Evolutionary conservation across 805 yeast genomes (phyloP).

Genomic region (Crinitomyces ghanaensis): DNA sequence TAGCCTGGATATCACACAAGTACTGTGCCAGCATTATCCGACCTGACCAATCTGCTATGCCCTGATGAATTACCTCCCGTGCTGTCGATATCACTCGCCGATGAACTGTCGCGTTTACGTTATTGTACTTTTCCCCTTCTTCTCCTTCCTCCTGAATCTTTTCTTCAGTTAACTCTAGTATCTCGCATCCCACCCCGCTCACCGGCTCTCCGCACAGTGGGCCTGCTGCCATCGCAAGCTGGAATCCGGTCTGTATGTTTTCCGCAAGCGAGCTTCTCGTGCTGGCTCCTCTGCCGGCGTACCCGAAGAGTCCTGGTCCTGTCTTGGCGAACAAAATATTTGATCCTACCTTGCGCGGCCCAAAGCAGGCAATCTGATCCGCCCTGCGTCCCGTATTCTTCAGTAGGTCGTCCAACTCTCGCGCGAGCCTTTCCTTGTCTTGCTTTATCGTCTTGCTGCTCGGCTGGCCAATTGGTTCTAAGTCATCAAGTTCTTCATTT

Average conservation of each 20-base stretch:
- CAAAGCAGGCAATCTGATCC: slow-evolving; percentile 65
- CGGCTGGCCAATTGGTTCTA: too few relatives aligned
- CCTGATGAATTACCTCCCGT: slow-evolving; percentile 59
- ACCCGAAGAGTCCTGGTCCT: slow-evolving; percentile 26
- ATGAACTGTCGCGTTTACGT: slow-evolving; percentile 26
- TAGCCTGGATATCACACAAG: slow-evolving; percentile 87
- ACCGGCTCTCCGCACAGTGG: slow-evolving; percentile 82
- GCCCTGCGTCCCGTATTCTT: too few relatives aligned
- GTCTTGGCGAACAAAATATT: slow-evolving; percentile 56
- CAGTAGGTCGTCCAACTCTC: too few relatives aligned
- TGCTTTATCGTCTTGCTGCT: too few relatives aligned
- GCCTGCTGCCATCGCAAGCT: slow-evolving; percentile 70
- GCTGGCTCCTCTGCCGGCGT: slow-evolving; percentile 16
- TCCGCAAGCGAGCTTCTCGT: slow-evolving; percentile 36
- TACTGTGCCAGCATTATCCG: slow-evolving; percentile 88
- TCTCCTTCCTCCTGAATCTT: slow-evolving; percentile 20
- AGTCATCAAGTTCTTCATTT: slow-evolving; percentile 1
- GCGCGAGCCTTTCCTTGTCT: too few relatives aligned
- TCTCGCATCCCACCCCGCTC: slow-evolving; percentile 60
- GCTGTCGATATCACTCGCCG: slow-evolving; percentile 69
- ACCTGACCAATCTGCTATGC: slow-evolving; percentile 74
- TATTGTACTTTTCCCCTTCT: slow-evolving; percentile 15
- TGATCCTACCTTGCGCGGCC: slow-evolving; percentile 67
- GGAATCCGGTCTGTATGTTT: slow-evolving; percentile 71
- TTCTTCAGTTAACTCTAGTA: slow-evolving; percentile 24